Evolutionary conservation across 23 red algal genomes (phyloP), one percentile per base, ranked within the genome.

Genomic region (Gracilaria caudata): DNA sequence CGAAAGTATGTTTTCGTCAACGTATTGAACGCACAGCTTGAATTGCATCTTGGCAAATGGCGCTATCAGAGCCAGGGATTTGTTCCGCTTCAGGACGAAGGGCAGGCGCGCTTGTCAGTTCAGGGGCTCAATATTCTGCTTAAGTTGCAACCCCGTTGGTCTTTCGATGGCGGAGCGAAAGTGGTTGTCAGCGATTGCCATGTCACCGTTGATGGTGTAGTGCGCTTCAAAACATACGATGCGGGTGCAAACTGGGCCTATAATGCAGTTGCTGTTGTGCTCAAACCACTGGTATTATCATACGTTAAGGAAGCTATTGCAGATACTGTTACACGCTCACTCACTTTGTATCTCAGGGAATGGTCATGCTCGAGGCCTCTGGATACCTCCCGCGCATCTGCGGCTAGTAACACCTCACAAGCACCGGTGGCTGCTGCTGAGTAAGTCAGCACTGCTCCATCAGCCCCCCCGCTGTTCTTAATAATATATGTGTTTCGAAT

Each of bases 231-330:
- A 6, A 79, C 73, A 6, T 51, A 46, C 10, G 86, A 54, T 35
- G 71, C 86, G 33, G 73, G 41, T 2, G 86, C 86, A 4, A 72
- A 79, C 57, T 89, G 86, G 86, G 86, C 86, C 4, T 89, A 89
- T 80, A 89, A 79, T 37, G 86, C 86, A 36, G 51, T 89, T 17
- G 86, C 86, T 23, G 51, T 89, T 37, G 73, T 89, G 9, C 56
- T 89, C 23, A 89, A 89, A 66, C 86, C 86, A 60, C 33, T 78
- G 73, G 86, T 89, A 28, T 41, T 89, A 37, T 78, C 74, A 3
- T 89, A 89, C 51, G 73, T 80, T 14, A 89, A 89, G 74, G 73
- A 61, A 63, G 74, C 70, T 21, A 51, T 89, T 30, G 70, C 73
- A 9, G 86, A 89, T 79, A 58, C 61, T 38, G 82, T 86, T n/a